A percentile compares a stretch with the other conserved stretches of the same genome.
Evolutionary conservation across 371 early-diverging fungal genomes (phyloP).

Genomic region (Circinella umbellata): DNA sequence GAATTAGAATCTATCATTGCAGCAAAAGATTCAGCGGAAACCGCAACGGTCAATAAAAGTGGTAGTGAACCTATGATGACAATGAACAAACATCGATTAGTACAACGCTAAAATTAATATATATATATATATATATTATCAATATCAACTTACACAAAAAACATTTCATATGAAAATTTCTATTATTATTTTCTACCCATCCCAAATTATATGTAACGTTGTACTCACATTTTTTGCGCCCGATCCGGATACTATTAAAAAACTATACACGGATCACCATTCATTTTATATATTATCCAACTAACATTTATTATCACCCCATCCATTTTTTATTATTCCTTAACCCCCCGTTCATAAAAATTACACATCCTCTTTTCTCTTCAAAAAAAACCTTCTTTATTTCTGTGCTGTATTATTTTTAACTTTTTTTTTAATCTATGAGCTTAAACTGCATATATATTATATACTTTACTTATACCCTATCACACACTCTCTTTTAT

Average conservation of each 20-base stretch:
- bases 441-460: constrained; percentile 1
- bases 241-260: constrained; percentile 1
- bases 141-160: no score
- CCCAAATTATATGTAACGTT: constrained; percentile 7
- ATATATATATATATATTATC: background rate
- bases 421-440: background rate
- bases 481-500: background rate
- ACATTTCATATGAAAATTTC: background rate
- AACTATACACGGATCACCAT: background rate
- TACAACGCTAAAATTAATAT: background rate
- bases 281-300: no score
- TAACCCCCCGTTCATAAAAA: background rate
- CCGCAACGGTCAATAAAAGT: background rate
- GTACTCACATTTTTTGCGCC: background rate
- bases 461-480: background rate
- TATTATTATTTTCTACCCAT: background rate
- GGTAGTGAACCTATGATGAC: background rate
- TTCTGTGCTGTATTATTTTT: constrained; percentile 6
- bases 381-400: background rate
- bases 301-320: background rate
- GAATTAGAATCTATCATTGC: background rate
- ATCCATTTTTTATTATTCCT: background rate
- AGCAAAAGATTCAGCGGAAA: background rate
- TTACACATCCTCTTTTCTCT: background rate
- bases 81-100: constrained; percentile 1